Evolutionary conservation across 345 rosid genomes (phyloP).

Genomic region (Gossypium stocksii): DNA sequence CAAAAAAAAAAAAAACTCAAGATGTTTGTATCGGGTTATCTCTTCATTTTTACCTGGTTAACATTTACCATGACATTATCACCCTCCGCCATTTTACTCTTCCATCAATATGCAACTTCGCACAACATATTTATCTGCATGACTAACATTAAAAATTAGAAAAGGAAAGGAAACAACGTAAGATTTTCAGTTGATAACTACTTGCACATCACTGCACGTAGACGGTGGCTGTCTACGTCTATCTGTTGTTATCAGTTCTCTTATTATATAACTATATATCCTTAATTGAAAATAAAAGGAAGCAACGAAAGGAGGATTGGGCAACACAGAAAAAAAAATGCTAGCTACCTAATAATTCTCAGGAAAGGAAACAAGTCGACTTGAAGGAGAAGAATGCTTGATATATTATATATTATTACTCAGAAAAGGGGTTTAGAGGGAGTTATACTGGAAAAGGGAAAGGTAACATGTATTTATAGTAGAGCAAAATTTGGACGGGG

Average conservation of each 20-base stretch:
- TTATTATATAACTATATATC: background rate
- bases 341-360: too few species aligned
- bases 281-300: constrained; percentile 2
- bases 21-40: background rate
- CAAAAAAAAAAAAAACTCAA: too few species aligned
- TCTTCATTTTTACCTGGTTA: background rate
- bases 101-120: background rate
- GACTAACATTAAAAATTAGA: background rate
- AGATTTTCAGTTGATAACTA: too few species aligned
- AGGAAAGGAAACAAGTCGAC: background rate
- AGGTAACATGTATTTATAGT: background rate
- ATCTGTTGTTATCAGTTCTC: constrained; percentile 13
- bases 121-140: background rate
- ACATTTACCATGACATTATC: background rate
- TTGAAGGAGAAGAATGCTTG: background rate
- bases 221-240: too few species aligned
- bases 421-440: background rate
- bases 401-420: too few species aligned
- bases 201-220: too few species aligned
- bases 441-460: background rate
- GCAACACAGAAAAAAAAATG: background rate
- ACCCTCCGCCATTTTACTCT: background rate
- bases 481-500: background rate
- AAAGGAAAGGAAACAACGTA: too few species aligned
- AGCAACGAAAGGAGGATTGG: constrained; percentile 9